Conservation (phyloP, 495 filamentous ascomycete genomes). For the Talaromyces proteolyticus region DNA sequence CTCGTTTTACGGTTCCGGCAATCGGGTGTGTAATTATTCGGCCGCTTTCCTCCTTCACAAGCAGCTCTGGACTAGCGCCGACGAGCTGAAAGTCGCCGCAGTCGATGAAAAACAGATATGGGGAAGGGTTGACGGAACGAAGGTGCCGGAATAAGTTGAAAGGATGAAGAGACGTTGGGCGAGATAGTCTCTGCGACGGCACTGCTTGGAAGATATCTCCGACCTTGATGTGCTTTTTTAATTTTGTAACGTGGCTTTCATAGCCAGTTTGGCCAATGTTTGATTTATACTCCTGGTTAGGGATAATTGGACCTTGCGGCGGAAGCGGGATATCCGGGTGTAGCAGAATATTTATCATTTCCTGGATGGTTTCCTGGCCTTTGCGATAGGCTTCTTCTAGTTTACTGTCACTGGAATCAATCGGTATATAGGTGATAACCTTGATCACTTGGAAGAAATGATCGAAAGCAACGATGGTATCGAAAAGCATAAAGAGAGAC, state of each 20-base stretch:
- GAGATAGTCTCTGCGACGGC: conserved; percentile 85
- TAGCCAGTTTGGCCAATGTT: conserved; percentile 90
- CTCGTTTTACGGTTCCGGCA: conserved; percentile 88
- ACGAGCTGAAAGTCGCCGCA: conserved; percentile 91
- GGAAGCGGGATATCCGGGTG: conserved; percentile 72
- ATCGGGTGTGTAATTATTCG: conserved; percentile 96
- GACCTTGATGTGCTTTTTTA: conserved; percentile 82
- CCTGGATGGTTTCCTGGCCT: conserved; percentile 55
- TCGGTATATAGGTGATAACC: conserved; percentile 78
- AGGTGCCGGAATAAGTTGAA: conserved; percentile 98
- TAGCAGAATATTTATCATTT: conserved; percentile 62
- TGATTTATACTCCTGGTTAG: conserved; percentile 74
- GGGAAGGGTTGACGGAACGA: conserved; percentile 90
- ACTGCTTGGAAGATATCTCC: conserved; percentile 98
- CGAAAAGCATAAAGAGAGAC: conserved; percentile 94
- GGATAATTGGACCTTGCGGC: conserved; percentile 63
- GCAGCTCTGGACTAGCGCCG: conserved; percentile 86
- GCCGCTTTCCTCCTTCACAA: conserved; percentile 83
- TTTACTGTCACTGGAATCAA: conserved; percentile 40
- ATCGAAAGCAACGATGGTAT: conserved; percentile 92
- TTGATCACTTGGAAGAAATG: conserved; percentile 90
- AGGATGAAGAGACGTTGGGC: conserved; percentile 84
- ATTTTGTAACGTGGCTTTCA: conserved; percentile 69
- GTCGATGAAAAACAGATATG: conserved; percentile 93
- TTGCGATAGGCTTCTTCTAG: conserved; percentile 57